Evolutionary conservation across 2,329 filamentous ascomycete species (phyloP).

Genomic region (Fusarium anthophilum): DNA sequence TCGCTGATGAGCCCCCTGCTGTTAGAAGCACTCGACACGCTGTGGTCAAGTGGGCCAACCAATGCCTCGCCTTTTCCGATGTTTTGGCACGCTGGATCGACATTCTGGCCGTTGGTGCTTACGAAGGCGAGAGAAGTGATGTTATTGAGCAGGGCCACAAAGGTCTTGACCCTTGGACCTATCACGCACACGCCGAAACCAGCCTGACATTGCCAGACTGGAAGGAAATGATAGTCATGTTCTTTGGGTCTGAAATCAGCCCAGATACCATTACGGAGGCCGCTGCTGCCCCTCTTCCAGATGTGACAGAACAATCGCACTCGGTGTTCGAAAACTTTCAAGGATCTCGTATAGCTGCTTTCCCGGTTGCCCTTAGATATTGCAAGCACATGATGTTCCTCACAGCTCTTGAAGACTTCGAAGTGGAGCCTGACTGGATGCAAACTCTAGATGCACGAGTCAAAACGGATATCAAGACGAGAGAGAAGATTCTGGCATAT

Average conservation of each 20-base stretch:
- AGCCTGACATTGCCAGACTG: slow-evolving; percentile 59
- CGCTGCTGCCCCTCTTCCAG: slow-evolving; percentile 45
- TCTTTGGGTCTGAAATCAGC: slow-evolving; percentile 56
- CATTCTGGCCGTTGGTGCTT: slow-evolving; percentile 78
- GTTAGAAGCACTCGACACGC: slow-evolving; percentile 83
- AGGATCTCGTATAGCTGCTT: slow-evolving; percentile 61
- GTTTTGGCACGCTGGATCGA: slow-evolving; percentile 87
- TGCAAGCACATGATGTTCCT: slow-evolving; percentile 65
- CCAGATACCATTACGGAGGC: slow-evolving; percentile 48
- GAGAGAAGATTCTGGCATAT: slow-evolving; percentile 66
- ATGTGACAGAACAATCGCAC: slow-evolving; percentile 7
- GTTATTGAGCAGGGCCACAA: slow-evolving; percentile 89
- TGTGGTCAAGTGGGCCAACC: slow-evolving; percentile 88
- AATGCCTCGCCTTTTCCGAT: slow-evolving; percentile 83
- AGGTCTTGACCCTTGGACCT: slow-evolving; percentile 77
- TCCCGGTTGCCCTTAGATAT: slow-evolving; percentile 76
- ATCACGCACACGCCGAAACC: slow-evolving; percentile 56
- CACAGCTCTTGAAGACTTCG: slow-evolving; percentile 58
- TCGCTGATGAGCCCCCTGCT: slow-evolving; percentile 58
- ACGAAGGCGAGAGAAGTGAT: slow-evolving; percentile 76
- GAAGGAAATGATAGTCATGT: slow-evolving; percentile 59
- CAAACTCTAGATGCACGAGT: slow-evolving; percentile 78
- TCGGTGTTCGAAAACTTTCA: slow-evolving; percentile 57
- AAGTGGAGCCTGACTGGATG: slow-evolving; percentile 85
- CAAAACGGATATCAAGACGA: slow-evolving; percentile 72